Percentiles rank a stretch among this genome's conserved stretches.
Conservation (phyloP, 805 yeast species). For the Candida manassasensis region DNA sequence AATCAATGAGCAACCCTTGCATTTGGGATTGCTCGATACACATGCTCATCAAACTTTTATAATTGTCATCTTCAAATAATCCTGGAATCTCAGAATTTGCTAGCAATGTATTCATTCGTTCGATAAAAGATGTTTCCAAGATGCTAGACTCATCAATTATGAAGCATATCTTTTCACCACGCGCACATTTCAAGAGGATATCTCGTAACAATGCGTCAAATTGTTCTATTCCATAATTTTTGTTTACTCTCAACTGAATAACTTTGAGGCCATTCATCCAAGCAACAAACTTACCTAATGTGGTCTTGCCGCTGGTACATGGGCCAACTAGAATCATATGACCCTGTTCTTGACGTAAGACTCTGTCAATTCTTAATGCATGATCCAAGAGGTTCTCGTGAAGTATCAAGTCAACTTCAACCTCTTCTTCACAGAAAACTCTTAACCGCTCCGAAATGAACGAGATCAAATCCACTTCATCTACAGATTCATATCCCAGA, state of each 20-base stretch:
- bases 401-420: conserved; percentile 54
- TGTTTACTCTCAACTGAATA: conserved; percentile 52
- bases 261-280: conserved; percentile 82
- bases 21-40: conserved; percentile 55
- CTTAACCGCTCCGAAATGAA: conserved; percentile 63
- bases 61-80: conserved; percentile 73
- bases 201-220: conserved; percentile 63
- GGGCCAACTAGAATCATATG: conserved; percentile 84
- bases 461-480: conserved; percentile 38
- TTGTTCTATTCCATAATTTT: conserved; percentile 51
- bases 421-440: conserved; percentile 75
- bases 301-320: conserved; percentile 76
- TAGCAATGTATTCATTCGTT: conserved; percentile 86
- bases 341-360: conserved; percentile 80
- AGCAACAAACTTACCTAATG: conserved; percentile 73
- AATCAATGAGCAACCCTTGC: conserved; percentile 60
- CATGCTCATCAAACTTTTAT: conserved; percentile 42
- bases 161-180: conserved; percentile 62
- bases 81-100: conserved; percentile 95
- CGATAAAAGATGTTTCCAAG: conserved; percentile 72
- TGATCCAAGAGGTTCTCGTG: conserved; percentile 73
- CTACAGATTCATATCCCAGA: conserved; percentile 54
- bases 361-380: conserved; percentile 74
- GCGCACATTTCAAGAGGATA: conserved; percentile 41
- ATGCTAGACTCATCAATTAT: conserved; percentile 79